A percentile compares a stretch with the other conserved stretches of the same genome.
phyloP scores from a whole-genome alignment of 768 basidiomycete species.

The Gyrodon lividus region DNA sequence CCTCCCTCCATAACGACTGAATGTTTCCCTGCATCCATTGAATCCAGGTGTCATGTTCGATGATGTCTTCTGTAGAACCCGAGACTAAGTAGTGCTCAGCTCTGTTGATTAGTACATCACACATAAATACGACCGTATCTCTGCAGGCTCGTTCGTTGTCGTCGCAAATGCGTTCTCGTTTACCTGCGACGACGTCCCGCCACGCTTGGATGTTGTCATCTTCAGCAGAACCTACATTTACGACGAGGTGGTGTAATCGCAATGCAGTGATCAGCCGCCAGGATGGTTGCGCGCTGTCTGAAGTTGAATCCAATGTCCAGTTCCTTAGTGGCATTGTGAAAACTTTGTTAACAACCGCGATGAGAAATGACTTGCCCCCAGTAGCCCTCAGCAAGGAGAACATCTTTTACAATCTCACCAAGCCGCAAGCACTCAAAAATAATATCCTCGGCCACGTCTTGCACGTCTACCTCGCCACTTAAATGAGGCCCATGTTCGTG shows the following conservation, averaged over 20 bases:
- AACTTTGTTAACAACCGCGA: background rate
- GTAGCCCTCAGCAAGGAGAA: slow-evolving; percentile 66
- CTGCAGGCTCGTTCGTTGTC: slow-evolving; percentile 53
- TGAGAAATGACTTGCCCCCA: slow-evolving; percentile 64
- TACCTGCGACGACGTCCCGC: slow-evolving; percentile 52
- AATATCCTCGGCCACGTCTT: slow-evolving; percentile 48
- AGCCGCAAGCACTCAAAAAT: slow-evolving; percentile 44
- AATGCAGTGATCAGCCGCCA: slow-evolving; percentile 75
- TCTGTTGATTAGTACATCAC: slow-evolving; percentile 37
- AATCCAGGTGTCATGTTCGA: slow-evolving; percentile 24
- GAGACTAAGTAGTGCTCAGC: slow-evolving; percentile 24
- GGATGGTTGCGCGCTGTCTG: slow-evolving; percentile 69
- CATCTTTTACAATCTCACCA: slow-evolving; percentile 47
- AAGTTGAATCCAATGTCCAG: slow-evolving; percentile 71
- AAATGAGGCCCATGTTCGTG: slow-evolving; percentile 26
- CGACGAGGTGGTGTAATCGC: slow-evolving; percentile 57
- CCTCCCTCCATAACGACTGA: slow-evolving; percentile 60
- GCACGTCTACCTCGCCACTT: slow-evolving; percentile 63
- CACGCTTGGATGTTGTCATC: slow-evolving; percentile 44
- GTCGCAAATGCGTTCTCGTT: slow-evolving; percentile 42
- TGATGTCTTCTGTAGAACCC: background rate
- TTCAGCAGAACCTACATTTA: slow-evolving; percentile 25
- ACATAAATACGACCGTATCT: slow-evolving; percentile 37
- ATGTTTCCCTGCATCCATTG: slow-evolving; percentile 41
- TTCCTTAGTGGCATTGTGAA: slow-evolving; percentile 45